Evolutionary conservation across 2,329 filamentous ascomycete species (phyloP).

Genomic region (Cladophialophora yegresii): DNA sequence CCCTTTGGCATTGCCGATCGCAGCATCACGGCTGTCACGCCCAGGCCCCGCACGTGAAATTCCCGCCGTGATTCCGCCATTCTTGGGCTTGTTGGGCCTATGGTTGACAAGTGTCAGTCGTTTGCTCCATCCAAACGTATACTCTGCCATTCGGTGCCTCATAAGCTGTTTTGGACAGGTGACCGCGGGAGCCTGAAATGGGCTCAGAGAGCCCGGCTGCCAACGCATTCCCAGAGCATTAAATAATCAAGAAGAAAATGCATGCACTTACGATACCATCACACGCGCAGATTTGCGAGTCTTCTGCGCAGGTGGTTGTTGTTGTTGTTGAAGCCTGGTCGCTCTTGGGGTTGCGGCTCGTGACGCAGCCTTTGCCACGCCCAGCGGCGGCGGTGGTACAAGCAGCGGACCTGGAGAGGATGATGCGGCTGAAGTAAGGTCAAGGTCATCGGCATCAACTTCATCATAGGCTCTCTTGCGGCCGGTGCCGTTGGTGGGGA

Average conservation of each 20-base stretch:
- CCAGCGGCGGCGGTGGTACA: constrained; percentile 41
- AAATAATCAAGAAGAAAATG: constrained; percentile 7
- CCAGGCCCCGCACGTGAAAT: constrained; percentile 36
- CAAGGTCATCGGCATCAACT: constrained; percentile 33
- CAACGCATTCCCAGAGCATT: neutral
- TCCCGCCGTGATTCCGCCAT: constrained; percentile 35
- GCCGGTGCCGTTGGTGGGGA: constrained; percentile 38
- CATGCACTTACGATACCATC: constrained; percentile 60
- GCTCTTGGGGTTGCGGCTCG: constrained; percentile 42
- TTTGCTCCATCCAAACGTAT: neutral
- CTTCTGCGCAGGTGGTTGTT: constrained; percentile 63
- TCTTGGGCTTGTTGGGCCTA: constrained; percentile 38
- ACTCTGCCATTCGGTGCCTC: neutral
- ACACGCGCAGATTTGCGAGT: constrained; percentile 63
- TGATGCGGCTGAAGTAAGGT: constrained; percentile 37
- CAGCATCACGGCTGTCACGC: constrained; percentile 22
- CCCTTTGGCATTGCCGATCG: constrained; percentile 28
- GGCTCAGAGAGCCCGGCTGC: neutral
- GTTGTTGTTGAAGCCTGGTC: constrained; percentile 38
- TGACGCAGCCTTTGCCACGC: constrained; percentile 55
- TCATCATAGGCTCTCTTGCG: constrained; percentile 37
- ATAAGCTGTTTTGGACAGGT: neutral
- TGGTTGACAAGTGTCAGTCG: constrained; percentile 17
- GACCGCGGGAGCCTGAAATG: neutral
- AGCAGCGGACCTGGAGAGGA: constrained; percentile 37